A percentile compares a stretch with the other conserved stretches of the same genome.
Conservation (phyloP, 1,139 yeast species). For the Zygosaccharomyces pseudobailii region DNA sequence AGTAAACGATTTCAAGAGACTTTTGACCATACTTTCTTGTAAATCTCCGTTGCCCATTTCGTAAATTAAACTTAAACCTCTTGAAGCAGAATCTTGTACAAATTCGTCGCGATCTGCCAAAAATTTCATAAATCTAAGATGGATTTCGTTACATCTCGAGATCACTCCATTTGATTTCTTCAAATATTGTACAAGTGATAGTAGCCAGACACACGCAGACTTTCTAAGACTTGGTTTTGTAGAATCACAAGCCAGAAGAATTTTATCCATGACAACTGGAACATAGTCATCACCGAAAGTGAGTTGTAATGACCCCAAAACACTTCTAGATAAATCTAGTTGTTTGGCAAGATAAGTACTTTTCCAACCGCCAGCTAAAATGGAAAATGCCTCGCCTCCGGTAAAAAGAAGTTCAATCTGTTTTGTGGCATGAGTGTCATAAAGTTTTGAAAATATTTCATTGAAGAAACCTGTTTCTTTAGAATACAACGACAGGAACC, state of each 20-base stretch:
- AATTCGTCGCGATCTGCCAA: constrained; percentile 77
- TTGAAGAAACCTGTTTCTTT: constrained; percentile 27
- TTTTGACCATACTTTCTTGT: constrained; percentile 68
- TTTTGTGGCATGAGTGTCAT: constrained; percentile 59
- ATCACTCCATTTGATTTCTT: constrained; percentile 43
- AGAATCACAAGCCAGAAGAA: constrained; percentile 51
- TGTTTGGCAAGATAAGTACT: constrained; percentile 51
- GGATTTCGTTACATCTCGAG: constrained; percentile 43
- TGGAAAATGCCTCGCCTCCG: constrained; percentile 78
- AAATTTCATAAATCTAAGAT: constrained; percentile 67
- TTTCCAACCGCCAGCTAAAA: constrained; percentile 72
- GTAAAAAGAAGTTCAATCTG: constrained; percentile 72
- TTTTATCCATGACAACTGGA: constrained; percentile 40
- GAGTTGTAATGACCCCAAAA: constrained; percentile 15
- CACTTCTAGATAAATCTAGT: constrained; percentile 41
- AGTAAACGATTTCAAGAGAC: constrained; percentile 75
- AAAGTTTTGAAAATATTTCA: constrained; percentile 44
- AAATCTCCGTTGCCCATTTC: constrained; percentile 68
- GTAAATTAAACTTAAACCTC: constrained; percentile 79
- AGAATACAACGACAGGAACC: constrained; percentile 49
- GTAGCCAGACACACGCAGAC: constrained; percentile 81
- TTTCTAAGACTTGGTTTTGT: constrained; percentile 72
- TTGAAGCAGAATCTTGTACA: constrained; percentile 84
- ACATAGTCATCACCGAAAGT: constrained; percentile 8
- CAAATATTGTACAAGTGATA: constrained; percentile 74